phyloP scores from a whole-genome alignment of 2,329 filamentous ascomycete genomes.

The Metarhizium anisopliae region DNA sequence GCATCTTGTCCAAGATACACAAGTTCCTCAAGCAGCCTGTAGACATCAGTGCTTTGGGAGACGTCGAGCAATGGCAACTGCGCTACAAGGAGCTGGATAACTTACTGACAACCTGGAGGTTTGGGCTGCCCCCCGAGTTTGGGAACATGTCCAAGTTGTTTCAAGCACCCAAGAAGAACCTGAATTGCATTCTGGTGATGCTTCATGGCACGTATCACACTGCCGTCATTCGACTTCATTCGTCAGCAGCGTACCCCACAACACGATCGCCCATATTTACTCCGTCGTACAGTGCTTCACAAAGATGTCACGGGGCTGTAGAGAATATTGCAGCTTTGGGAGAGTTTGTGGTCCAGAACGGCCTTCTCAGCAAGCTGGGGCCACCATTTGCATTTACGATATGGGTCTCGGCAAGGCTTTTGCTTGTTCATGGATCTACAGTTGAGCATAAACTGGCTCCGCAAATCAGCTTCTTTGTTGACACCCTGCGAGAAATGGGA shows the following conservation, averaged over 20 bases:
- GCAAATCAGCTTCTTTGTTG: constrained; percentile 73
- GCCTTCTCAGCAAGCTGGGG: constrained; percentile 69
- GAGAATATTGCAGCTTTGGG: constrained; percentile 72
- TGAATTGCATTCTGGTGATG: constrained; percentile 84
- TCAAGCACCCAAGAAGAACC: constrained; percentile 56
- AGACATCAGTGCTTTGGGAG: constrained; percentile 73
- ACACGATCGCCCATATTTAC: constrained; percentile 84
- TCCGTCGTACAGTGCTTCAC: constrained; percentile 75
- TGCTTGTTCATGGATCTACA: constrained; percentile 84
- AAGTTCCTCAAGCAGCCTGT: constrained; percentile 82
- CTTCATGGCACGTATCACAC: constrained; percentile 86
- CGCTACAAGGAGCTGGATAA: constrained; percentile 80
- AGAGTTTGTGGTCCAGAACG: constrained; percentile 67
- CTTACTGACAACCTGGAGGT: constrained; percentile 74
- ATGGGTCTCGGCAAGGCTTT: constrained; percentile 80
- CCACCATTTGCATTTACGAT: constrained; percentile 87
- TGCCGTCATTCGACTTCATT: constrained; percentile 82
- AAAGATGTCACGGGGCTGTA: constrained; percentile 74
- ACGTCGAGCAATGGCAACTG: constrained; percentile 84
- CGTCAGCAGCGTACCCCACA: constrained; percentile 85
- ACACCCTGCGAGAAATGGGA: constrained; percentile 72
- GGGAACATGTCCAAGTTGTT: constrained; percentile 76
- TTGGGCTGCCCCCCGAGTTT: constrained; percentile 72
- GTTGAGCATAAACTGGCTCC: constrained; percentile 76
- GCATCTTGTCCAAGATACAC: constrained; percentile 80